A percentile compares a stretch with the other conserved stretches of the same genome.
Conservation (phyloP, 805 yeast species). For the Cyberlindnera sargentensis region DNA sequence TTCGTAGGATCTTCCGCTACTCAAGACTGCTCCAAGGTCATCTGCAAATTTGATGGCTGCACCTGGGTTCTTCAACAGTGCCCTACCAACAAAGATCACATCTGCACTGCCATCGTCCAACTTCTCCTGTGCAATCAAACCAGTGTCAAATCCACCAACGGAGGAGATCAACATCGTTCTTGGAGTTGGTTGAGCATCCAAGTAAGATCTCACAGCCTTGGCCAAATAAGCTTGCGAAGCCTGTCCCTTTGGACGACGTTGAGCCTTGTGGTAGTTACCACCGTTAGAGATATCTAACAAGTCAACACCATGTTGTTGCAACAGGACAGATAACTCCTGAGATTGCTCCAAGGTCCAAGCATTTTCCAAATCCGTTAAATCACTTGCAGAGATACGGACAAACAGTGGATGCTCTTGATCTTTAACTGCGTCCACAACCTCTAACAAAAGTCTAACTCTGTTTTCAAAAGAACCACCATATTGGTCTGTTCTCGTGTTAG, state of each 20-base stretch:
- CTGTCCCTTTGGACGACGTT: constrained; percentile 17
- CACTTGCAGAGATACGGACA: constrained; percentile 13
- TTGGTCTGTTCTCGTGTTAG: constrained; percentile 47
- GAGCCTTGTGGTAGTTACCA: constrained; percentile 33
- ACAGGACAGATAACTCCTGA: constrained; percentile 30
- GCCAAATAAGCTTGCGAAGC: constrained; percentile 1
- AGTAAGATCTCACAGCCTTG: constrained; percentile 25
- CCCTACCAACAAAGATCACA: constrained; percentile 38
- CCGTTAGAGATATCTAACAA: constrained; percentile 41
- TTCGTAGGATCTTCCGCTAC: constrained; percentile 29
- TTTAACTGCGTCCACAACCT: constrained; percentile 38
- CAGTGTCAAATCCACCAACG: constrained; percentile 39
- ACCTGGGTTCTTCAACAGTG: constrained; percentile 42
- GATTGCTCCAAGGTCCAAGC: constrained; percentile 13
- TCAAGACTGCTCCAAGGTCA: constrained; percentile 34
- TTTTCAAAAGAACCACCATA: constrained; percentile 59
- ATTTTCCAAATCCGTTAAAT: constrained; percentile 9
- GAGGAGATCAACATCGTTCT: constrained; percentile 31
- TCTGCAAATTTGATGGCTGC: constrained; percentile 45
- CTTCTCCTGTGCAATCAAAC: constrained; percentile 31
- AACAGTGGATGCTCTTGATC: constrained; percentile 34
- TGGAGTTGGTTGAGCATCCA: constrained; percentile 36
- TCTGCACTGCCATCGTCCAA: constrained; percentile 39
- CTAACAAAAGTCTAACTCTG: constrained; percentile 43
- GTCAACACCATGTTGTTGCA: constrained; percentile 41